phyloP scores from a whole-genome alignment of 768 basidiomycete genomes.

The Termitomyces sp. region DNA sequence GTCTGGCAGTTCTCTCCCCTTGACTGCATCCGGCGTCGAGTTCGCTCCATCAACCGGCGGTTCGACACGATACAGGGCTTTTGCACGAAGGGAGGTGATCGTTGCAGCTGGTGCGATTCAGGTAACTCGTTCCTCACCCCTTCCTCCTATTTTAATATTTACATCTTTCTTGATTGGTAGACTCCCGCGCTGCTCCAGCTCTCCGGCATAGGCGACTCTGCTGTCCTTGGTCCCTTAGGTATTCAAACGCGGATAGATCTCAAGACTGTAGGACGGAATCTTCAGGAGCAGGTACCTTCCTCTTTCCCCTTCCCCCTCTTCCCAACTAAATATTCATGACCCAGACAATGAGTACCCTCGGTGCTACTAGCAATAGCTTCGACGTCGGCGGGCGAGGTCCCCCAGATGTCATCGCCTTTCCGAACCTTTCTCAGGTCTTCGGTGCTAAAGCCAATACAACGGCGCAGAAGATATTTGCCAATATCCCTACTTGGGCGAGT shows the following conservation, averaged over 20 bases:
- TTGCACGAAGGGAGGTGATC: conserved; percentile 47
- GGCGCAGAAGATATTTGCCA: conserved; percentile 34
- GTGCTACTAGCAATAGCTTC: conserved; percentile 37
- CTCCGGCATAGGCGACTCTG: conserved; percentile 54
- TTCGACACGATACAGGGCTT: conserved; percentile 34
- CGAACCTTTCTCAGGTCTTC: conserved; percentile 47
- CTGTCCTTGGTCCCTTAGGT: conserved; percentile 39
- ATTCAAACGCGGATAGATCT: conserved; percentile 45
- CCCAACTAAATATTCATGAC: not conserved
- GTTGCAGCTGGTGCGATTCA: conserved; percentile 51
- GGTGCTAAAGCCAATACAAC: conserved; percentile 27
- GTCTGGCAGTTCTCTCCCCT: conserved; percentile 26
- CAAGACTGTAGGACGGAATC: conserved; percentile 50
- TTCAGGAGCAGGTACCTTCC: conserved; percentile 47
- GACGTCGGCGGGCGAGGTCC: conserved; percentile 39
- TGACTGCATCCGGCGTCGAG: conserved; percentile 43
- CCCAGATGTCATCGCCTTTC: conserved; percentile 46
- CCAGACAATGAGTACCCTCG: conserved; percentile 40
- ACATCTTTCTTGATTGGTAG: conserved; percentile 14
- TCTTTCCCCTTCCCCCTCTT: not conserved
- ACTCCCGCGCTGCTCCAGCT: conserved; percentile 48
- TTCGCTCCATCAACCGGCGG: conserved; percentile 39
- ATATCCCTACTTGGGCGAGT: conserved; percentile 38
- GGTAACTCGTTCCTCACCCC: conserved; percentile 15
- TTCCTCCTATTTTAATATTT: not conserved